A percentile compares a stretch with the other conserved stretches of the same genome.
Conservation (phyloP, 1,284 basidiomycete genomes). For the Trichosporon sp. region DNA sequence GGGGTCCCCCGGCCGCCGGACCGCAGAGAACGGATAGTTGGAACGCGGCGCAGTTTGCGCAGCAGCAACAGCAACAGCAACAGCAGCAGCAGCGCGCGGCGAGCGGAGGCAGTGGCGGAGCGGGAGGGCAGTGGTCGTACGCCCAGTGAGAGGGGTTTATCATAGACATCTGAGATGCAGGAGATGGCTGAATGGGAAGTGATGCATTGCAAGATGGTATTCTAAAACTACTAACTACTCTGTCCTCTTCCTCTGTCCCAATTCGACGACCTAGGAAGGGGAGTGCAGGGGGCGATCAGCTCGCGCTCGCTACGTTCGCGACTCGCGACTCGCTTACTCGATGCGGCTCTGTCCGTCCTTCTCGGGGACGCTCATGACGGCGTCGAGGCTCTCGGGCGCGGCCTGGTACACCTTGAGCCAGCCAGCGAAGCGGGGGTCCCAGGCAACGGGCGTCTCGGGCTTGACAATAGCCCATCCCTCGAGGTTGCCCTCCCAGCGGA, state of each 20-base stretch:
- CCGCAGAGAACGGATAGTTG: background rate
- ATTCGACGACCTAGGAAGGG: no score
- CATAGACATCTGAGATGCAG: slow-evolving; percentile 2
- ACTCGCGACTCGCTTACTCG: background rate
- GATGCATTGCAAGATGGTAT: slow-evolving; percentile 11
- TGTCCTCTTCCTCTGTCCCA: no score
- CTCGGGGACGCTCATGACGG: background rate
- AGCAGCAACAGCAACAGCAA: background rate
- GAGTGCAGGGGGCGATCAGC: no score
- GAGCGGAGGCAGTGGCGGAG: background rate
- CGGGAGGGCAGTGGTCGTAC: background rate
- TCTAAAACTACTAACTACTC: background rate
- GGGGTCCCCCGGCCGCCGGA: background rate
- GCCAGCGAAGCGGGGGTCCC: slow-evolving; percentile 73
- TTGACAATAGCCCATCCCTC: slow-evolving; percentile 76
- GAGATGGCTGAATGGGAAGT: background rate
- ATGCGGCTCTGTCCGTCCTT: background rate
- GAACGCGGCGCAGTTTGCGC: background rate
- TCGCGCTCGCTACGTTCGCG: background rate
- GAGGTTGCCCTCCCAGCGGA: slow-evolving; percentile 75
- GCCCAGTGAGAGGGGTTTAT: background rate
- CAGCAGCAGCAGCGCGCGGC: background rate
- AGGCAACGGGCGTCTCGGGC: slow-evolving; percentile 66
- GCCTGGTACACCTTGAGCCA: slow-evolving; percentile 66
- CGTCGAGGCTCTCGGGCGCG: background rate